Evolutionary conservation across 2,329 filamentous ascomycete species (phyloP).

Genomic region (Paramyrothecium sp.): DNA sequence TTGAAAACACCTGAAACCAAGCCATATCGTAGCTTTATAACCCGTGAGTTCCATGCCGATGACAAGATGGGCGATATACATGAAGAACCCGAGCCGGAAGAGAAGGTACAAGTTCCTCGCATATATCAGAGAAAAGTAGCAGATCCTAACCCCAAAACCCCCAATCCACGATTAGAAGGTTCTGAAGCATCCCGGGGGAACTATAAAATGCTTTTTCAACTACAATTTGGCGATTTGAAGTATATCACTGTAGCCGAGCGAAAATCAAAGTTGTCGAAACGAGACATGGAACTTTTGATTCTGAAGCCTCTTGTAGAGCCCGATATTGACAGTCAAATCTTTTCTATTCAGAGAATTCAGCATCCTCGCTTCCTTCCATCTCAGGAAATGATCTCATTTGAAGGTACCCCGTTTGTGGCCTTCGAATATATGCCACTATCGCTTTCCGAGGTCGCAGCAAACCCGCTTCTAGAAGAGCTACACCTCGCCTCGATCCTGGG

Average conservation of each 20-base stretch:
- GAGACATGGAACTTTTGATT: not conserved
- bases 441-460: slow-evolving; percentile 3
- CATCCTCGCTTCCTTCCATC: slow-evolving; percentile 2
- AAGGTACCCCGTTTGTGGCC: not conserved
- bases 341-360: slow-evolving; percentile 1
- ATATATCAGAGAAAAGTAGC: too few species aligned
- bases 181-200: not conserved
- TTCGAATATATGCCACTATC: slow-evolving; percentile 10
- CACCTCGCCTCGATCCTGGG: slow-evolving; percentile 6
- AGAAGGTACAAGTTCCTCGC: too few species aligned
- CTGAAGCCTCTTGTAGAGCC: not conserved
- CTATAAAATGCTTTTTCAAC: not conserved
- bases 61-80: too few species aligned
- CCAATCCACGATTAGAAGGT: not conserved
- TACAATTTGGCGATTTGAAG: not conserved
- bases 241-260: not conserved
- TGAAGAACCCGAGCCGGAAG: too few species aligned
- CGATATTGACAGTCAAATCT: not conserved
- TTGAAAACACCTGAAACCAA: not conserved
- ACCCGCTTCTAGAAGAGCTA: slow-evolving; percentile 5
- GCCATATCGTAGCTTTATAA: not conserved
- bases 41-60: not conserved
- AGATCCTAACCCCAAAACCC: not conserved
- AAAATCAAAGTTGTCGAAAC: not conserved
- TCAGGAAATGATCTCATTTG: not conserved